A percentile compares a stretch with the other conserved stretches of the same genome.
These are phyloP conservation scores for Blastobotrys raffinosifermentans DNA, from an alignment of 1,139 yeast genomes.

Conservation along the genomic window DNA sequence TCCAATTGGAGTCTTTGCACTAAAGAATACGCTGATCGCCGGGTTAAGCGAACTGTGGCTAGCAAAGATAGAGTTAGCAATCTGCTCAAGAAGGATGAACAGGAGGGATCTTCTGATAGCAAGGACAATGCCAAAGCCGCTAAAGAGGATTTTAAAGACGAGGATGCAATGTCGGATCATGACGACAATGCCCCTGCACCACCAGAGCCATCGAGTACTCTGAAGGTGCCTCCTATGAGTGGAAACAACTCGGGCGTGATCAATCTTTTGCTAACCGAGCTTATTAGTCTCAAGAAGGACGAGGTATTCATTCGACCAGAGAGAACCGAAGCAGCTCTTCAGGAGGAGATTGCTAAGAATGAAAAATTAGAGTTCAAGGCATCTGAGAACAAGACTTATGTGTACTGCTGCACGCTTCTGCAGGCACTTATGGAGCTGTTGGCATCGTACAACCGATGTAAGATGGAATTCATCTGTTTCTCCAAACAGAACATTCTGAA, in stretches of 20 bases:
- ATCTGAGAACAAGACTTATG: slow-evolving; percentile 44
- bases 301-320: slow-evolving; percentile 26
- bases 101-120: background rate
- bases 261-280: slow-evolving; percentile 54
- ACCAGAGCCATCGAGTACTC: slow-evolving; percentile 3
- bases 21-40: slow-evolving; percentile 14
- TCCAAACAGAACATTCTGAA: slow-evolving; percentile 38
- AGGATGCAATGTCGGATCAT: slow-evolving; percentile 12
- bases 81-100: background rate
- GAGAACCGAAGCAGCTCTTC: slow-evolving; percentile 19
- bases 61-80: slow-evolving; percentile 5
- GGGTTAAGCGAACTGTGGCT: slow-evolving; percentile 10
- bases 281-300: slow-evolving; percentile 43
- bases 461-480: slow-evolving; percentile 74
- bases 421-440: slow-evolving; percentile 66
- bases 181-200: slow-evolving; percentile 6
- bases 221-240: slow-evolving; percentile 16
- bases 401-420: slow-evolving; percentile 62
- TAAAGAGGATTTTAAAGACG: slow-evolving; percentile 25
- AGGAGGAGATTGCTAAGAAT: slow-evolving; percentile 16
- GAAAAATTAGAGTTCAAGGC: slow-evolving; percentile 22
- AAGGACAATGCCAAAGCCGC: slow-evolving; percentile 14
- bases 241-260: slow-evolving; percentile 53
- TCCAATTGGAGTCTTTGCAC: slow-evolving; percentile 16
- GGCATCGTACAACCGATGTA: slow-evolving; percentile 73